Evolutionary conservation across 1,284 basidiomycete genomes (phyloP).

Genomic region (Ustilago tritici): DNA sequence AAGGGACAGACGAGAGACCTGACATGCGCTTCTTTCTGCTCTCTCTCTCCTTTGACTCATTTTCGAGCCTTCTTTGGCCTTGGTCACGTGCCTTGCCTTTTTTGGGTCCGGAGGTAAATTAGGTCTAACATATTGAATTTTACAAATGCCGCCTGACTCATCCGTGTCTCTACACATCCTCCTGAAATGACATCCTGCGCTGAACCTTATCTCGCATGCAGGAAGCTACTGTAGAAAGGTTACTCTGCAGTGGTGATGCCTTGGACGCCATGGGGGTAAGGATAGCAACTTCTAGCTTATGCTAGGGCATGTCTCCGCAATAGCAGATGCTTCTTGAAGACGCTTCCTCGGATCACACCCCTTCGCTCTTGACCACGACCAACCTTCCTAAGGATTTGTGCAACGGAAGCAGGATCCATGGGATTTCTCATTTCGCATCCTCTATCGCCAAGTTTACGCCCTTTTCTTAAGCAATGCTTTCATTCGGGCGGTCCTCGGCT

Average conservation of each 20-base stretch:
- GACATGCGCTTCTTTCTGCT: constrained; percentile 12
- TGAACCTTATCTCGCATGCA: constrained; percentile 6
- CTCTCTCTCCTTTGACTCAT: constrained; percentile 28
- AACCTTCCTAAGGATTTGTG: neutral
- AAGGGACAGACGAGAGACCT: neutral
- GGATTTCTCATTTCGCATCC: too few relatives aligned
- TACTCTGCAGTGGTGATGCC: neutral
- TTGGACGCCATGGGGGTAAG: neutral
- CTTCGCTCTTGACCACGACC: neutral
- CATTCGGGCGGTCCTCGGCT: neutral
- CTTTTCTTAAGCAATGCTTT: neutral
- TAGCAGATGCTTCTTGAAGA: neutral
- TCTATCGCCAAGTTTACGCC: neutral
- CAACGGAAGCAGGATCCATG: too few relatives aligned
- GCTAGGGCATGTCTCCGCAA: neutral
- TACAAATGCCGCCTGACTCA: neutral
- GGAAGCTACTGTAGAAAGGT: neutral
- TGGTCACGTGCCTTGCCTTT: constrained; percentile 7
- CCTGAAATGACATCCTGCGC: neutral
- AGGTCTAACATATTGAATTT: neutral
- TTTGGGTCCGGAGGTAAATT: too few relatives aligned
- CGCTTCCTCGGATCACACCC: too few relatives aligned
- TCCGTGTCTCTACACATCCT: constrained; percentile 26
- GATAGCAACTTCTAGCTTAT: neutral
- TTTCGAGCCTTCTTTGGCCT: constrained; percentile 7